Conservation (phyloP, 345 rosid genomes). For the Anastatica hierochuntica region DNA sequence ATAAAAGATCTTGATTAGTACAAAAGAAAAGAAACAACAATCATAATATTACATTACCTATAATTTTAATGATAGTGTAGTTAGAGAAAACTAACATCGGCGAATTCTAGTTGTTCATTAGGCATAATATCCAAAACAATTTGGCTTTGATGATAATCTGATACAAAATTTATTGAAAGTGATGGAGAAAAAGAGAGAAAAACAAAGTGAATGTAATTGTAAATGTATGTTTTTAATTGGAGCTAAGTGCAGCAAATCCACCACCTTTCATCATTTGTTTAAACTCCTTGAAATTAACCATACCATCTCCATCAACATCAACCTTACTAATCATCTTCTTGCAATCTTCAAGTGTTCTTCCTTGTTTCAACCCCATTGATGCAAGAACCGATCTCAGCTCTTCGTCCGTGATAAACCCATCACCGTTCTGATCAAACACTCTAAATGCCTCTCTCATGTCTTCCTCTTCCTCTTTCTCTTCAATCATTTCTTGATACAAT, state of each 20-base stretch:
- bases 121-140: too few relatives aligned
- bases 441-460: conserved; percentile 30
- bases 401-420: conserved; percentile 29
- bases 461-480: conserved; percentile 28
- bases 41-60: too few relatives aligned
- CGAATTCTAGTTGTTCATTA: too few relatives aligned
- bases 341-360: conserved; percentile 29
- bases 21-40: too few relatives aligned
- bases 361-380: conserved; percentile 30
- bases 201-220: too few relatives aligned
- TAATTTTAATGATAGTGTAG: too few relatives aligned
- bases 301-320: conserved; percentile 32
- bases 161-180: too few relatives aligned
- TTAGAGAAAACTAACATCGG: too few relatives aligned
- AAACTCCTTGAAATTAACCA: conserved; percentile 13
- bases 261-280: conserved; percentile 32
- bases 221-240: too few relatives aligned
- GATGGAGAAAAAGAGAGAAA: too few relatives aligned
- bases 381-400: conserved; percentile 24
- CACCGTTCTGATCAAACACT: conserved; percentile 30
- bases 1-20: too few relatives aligned
- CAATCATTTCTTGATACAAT: conserved; percentile 23
- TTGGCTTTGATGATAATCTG: too few relatives aligned
- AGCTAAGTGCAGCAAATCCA: conserved; percentile 70
- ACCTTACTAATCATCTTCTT: conserved; percentile 27